phyloP scores from a whole-genome alignment of 495 filamentous ascomycete genomes.

The Xylaria sp. region DNA sequence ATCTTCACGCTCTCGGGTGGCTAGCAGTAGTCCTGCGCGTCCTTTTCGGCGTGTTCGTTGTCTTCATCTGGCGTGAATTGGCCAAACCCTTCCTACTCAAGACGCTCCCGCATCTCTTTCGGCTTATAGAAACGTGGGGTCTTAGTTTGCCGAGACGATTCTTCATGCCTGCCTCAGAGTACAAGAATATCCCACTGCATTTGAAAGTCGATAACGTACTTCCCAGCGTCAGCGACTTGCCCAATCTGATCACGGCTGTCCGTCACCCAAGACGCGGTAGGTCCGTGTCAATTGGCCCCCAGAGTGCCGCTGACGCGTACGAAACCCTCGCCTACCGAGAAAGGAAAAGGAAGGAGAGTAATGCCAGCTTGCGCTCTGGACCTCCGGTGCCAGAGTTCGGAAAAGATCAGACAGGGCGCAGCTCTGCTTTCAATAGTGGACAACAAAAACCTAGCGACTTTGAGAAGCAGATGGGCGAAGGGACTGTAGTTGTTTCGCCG shows the following conservation, averaged over 20 bases:
- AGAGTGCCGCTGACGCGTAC: slow-evolving; percentile 94
- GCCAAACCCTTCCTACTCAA: slow-evolving; percentile 84
- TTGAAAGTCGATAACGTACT: slow-evolving; percentile 85
- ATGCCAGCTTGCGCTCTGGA: slow-evolving; percentile 36
- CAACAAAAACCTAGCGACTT: slow-evolving; percentile 61
- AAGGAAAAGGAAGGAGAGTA: slow-evolving; percentile 77
- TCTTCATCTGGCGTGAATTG: slow-evolving; percentile 87
- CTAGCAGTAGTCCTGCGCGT: slow-evolving; percentile 67
- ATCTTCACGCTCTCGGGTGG: slow-evolving; percentile 65
- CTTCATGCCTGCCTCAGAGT: slow-evolving; percentile 89
- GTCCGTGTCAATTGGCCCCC: slow-evolving; percentile 90
- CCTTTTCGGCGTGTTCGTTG: slow-evolving; percentile 76
- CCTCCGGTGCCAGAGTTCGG: slow-evolving; percentile 28
- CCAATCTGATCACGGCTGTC: slow-evolving; percentile 77
- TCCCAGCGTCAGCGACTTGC: slow-evolving; percentile 82
- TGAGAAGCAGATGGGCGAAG: slow-evolving; percentile 74
- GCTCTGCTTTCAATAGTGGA: slow-evolving; percentile 38
- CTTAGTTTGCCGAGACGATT: slow-evolving; percentile 82
- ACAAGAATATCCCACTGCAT: slow-evolving; percentile 80
- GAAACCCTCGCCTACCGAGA: slow-evolving; percentile 94
- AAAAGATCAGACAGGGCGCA: slow-evolving; percentile 34
- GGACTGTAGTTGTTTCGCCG: slow-evolving; percentile 48
- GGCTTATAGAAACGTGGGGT: slow-evolving; percentile 79
- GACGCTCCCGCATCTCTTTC: slow-evolving; percentile 83
- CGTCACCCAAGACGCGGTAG: slow-evolving; percentile 74